These are phyloP conservation scores for Sphaerobolus stellatus DNA, from an alignment of 1,284 basidiomycete species.

Conservation along the genomic window DNA sequence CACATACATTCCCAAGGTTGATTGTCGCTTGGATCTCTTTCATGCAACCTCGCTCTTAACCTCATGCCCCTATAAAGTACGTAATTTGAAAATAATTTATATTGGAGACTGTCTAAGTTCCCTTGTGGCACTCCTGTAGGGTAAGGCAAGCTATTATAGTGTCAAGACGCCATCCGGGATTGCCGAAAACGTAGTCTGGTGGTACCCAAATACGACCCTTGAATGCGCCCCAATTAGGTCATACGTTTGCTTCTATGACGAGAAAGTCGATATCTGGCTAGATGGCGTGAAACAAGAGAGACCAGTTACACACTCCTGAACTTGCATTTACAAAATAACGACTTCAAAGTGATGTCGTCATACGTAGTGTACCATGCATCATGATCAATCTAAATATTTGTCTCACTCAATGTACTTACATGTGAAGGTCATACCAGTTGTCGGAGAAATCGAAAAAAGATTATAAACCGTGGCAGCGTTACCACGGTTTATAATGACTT, in stretches of 20 bases:
- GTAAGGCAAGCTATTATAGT: conserved; percentile 58
- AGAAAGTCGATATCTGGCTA: conserved; percentile 65
- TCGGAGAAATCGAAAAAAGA: no score
- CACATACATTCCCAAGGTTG: conserved; percentile 60
- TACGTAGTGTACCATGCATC: no score
- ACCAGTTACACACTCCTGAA: no score
- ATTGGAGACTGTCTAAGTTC: neutral
- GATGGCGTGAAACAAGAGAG: conserved; percentile 51
- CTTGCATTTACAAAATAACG: no score
- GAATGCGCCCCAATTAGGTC: conserved; percentile 54
- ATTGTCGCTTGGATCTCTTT: conserved; percentile 53
- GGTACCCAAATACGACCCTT: conserved; percentile 51
- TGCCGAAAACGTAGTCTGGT: conserved; percentile 58
- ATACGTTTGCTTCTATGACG: conserved; percentile 62
- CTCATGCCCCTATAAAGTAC: conserved; percentile 64
- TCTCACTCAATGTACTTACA: no score
- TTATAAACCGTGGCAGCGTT: no score
- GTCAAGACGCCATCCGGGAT: conserved; percentile 45
- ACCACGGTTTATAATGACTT: no score
- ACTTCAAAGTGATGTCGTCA: no score
- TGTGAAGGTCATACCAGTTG: no score
- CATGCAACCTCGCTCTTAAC: conserved; percentile 46
- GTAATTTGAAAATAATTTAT: conserved; percentile 11
- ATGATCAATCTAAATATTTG: no score
- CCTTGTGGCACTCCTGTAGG: conserved; percentile 37